phyloP scores from a whole-genome alignment of 768 basidiomycete species.

The Lactarius quietus region DNA sequence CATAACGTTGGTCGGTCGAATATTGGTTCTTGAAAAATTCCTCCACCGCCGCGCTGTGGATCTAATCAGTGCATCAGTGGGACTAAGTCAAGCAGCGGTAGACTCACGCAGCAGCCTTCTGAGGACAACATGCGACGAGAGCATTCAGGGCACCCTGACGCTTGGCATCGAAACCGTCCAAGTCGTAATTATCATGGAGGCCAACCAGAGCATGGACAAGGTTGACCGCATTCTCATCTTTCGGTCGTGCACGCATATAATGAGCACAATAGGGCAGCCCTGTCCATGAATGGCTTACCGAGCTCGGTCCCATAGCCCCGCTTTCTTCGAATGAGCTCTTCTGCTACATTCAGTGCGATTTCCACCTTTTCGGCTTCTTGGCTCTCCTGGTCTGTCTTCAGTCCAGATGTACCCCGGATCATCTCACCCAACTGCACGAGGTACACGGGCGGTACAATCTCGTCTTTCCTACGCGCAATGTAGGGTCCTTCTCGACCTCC shows the following conservation, averaged over 20 bases:
- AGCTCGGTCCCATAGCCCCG: conserved; percentile 83
- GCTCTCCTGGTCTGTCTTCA: conserved; percentile 50
- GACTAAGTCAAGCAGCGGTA: background rate
- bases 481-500: conserved; percentile 84
- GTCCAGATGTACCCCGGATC: conserved; percentile 56
- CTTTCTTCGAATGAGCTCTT: conserved; percentile 82
- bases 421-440: conserved; percentile 78
- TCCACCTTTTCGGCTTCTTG: conserved; percentile 75
- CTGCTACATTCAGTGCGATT: conserved; percentile 75
- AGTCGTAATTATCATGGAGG: conserved; percentile 81
- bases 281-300: conserved; percentile 47
- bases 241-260: background rate
- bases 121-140: conserved; percentile 75
- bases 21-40: conserved; percentile 95
- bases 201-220: conserved; percentile 68
- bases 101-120: conserved; percentile 76
- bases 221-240: conserved; percentile 90
- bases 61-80: background rate
- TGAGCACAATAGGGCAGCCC: background rate
- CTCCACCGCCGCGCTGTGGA: conserved; percentile 70
- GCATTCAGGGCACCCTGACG: conserved; percentile 77
- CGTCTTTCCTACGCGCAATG: conserved; percentile 64
- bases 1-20: conserved; percentile 79
- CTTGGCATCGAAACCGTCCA: conserved; percentile 71
- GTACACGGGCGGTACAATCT: conserved; percentile 82